phyloP scores from a whole-genome alignment of 1,284 basidiomycete species.

The Apiotrichum veenhuisii region DNA sequence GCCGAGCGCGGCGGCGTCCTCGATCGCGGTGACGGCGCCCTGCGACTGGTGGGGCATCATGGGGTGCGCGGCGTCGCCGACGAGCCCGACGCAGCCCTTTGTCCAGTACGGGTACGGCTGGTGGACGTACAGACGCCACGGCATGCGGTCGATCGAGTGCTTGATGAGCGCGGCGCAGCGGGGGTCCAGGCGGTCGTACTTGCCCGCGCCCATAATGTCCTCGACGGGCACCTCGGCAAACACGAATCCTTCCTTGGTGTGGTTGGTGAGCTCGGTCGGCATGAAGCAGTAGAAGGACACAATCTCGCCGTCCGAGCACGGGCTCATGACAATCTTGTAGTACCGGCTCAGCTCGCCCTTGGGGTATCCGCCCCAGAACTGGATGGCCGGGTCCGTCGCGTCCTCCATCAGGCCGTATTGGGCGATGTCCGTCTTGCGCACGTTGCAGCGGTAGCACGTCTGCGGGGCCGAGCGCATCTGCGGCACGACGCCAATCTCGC shows the following conservation, averaged over 20 bases:
- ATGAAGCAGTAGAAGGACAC: constrained; percentile 49
- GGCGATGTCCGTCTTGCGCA: constrained; percentile 35
- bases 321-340: constrained; percentile 51
- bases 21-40: constrained; percentile 41
- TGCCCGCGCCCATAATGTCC: constrained; percentile 43
- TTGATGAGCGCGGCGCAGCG: constrained; percentile 40
- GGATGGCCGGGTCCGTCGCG: constrained; percentile 44
- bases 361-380: constrained; percentile 49
- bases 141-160: constrained; percentile 45
- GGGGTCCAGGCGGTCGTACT: constrained; percentile 42
- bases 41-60: constrained; percentile 43
- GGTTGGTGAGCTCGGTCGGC: constrained; percentile 45
- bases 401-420: constrained; percentile 42
- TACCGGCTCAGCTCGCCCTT: constrained; percentile 33
- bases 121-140: constrained; percentile 49
- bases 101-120: constrained; percentile 41
- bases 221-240: constrained; percentile 42
- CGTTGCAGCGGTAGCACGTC: constrained; percentile 51
- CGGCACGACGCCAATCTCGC: constrained; percentile 33
- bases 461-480: constrained; percentile 42
- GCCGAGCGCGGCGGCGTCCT: constrained; percentile 43
- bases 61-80: constrained; percentile 44
- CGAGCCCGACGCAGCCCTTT: constrained; percentile 35
- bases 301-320: constrained; percentile 41
- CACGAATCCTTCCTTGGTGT: constrained; percentile 48